Percentiles rank a stretch among this genome's conserved stretches.
Evolutionary conservation across 306 rosid genomes (phyloP).

Genomic region (Gleditsia sinensis): DNA sequence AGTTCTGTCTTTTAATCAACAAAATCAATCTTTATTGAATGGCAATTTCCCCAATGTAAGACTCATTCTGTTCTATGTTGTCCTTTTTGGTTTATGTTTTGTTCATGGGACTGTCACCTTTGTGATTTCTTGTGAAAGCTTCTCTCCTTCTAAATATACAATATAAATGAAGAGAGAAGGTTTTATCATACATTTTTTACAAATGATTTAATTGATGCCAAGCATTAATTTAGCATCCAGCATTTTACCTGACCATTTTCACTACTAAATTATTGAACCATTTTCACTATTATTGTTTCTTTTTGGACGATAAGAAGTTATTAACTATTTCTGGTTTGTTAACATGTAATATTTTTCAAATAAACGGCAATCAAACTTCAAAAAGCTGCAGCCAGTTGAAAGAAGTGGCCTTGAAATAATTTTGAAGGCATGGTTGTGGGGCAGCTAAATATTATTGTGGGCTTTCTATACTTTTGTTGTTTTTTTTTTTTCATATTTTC

Average conservation of each 20-base stretch:
- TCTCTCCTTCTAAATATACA: not conserved
- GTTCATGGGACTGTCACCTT: not conserved
- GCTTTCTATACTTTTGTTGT: not conserved
- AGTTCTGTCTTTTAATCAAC: slow-evolving; percentile 47
- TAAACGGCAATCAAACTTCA: not conserved
- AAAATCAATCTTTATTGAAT: slow-evolving; percentile 53
- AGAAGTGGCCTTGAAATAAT: not conserved
- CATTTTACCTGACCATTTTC: not conserved
- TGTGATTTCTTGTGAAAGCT: not conserved
- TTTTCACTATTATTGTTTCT: not conserved
- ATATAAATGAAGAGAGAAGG: not conserved
- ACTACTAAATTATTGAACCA: too few species aligned
- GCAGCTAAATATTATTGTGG: not conserved
- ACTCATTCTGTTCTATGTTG: slow-evolving; percentile 12
- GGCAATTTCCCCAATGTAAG: slow-evolving; percentile 52
- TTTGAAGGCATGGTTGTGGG: not conserved
- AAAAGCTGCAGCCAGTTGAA: slow-evolving; percentile 3
- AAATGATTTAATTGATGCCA: not conserved
- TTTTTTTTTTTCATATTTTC: not conserved
- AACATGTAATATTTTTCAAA: not conserved
- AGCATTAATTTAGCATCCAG: slow-evolving; percentile 1
- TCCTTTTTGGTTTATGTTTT: slow-evolving; percentile 28
- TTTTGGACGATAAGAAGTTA: slow-evolving; percentile 10
- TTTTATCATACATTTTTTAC: not conserved
- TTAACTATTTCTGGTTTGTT: not conserved